Evolutionary conservation across 139 green algal genomes (phyloP), one percentile per base, ranked within the genome.

Genomic region (Micromonas commoda): DNA sequence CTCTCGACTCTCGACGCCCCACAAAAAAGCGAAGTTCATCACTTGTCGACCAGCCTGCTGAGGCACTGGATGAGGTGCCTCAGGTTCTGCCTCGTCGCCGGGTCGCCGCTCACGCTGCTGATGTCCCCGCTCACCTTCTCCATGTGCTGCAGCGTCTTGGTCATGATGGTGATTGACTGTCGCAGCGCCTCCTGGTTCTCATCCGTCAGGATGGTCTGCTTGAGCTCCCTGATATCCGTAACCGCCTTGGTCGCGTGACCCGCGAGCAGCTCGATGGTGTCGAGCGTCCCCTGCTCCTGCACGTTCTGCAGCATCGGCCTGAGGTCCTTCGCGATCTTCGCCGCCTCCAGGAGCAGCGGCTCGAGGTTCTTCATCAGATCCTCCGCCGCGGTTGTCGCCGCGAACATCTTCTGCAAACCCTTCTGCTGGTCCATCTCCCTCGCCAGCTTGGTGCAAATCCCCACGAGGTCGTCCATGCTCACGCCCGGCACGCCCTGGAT

Each of bases 381-480:
- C 6, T 82, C 89, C 5, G 91, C 89, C 23, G 82, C 81, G 60
- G 96, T 86, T 6, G 93, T 89, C 0, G 95, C 87, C 0, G 89
- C 88, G 85, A 97, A 96, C 75, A 97, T 85, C 64, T 85, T 86
- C 64, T 87, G 77, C 52, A 91, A 64, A 5, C 92, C 90, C 24
- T 95, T 79, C 0, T 86, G 65, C 35, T 26, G 16, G 69, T 99
- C 95, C 81, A 97, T 92, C 79, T 97, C 85, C 34, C 91, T 79
- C 1, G 93, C 93, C 21, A 98, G 86, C 57, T 93, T 95, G 2
- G 90, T 95, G 83, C 89, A 92, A 61, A 98, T 91, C 81, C 94
- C 96, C 23, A 99, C 93, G 54, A 99, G 85, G 81, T 99, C 95
- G 77, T 99, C 95, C 71, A 99, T 82, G 0, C 92, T 92, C 24